These are phyloP conservation scores for Botrytis fragariae DNA, from an alignment of 2,329 filamentous ascomycete genomes.

Conservation along the genomic window DNA sequence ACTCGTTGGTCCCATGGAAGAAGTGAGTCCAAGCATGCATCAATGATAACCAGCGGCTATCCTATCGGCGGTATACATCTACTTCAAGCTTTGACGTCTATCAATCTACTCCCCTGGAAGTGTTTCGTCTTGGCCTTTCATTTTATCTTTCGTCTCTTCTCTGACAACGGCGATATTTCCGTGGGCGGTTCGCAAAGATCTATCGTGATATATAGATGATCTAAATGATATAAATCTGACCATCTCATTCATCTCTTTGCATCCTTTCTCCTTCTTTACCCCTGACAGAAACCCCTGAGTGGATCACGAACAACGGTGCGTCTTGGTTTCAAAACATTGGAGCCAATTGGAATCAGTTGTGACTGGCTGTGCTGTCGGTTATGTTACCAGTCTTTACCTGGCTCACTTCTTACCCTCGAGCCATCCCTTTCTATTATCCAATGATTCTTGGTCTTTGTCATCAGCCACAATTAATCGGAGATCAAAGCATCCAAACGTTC, in stretches of 20 bases:
- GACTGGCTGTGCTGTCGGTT: not conserved
- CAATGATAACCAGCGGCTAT: not conserved
- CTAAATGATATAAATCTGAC: not conserved
- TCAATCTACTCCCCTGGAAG: not conserved
- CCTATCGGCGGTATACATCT: not conserved
- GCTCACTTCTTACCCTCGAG: not conserved
- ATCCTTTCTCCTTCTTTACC: not conserved
- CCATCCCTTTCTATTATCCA: not conserved
- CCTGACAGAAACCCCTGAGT: constrained; percentile 12
- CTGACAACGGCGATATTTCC: not conserved
- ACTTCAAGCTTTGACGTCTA: not conserved
- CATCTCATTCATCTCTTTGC: constrained; percentile 1
- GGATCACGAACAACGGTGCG: not conserved
- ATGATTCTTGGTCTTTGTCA: not conserved
- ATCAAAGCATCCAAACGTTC: not conserved
- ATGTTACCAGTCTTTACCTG: not conserved
- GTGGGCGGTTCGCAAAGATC: not conserved
- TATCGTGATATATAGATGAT: constrained; percentile 4
- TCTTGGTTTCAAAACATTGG: not conserved
- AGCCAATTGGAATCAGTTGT: not conserved
- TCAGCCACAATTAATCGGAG: not conserved
- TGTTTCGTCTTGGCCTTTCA: not conserved
- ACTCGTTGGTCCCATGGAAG: not conserved
- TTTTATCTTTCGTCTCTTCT: not conserved
- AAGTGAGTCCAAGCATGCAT: not conserved